Conservation (phyloP, 176 grass and related monocot species). For the Eragrostis curvula region DNA sequence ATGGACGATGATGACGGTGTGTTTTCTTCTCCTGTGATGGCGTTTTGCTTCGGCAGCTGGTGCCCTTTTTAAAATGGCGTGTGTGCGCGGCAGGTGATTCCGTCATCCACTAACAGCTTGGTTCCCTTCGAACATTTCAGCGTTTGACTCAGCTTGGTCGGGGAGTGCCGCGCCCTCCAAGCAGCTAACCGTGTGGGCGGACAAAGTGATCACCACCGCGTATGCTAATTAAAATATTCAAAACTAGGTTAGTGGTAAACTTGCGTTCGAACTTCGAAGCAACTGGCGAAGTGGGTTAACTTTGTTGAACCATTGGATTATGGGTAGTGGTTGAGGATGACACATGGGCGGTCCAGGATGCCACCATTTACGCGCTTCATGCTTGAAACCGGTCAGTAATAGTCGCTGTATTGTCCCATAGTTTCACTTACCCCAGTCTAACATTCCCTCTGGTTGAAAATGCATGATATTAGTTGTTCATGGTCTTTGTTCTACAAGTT, state of each 20-base stretch:
- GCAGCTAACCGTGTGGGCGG: not conserved
- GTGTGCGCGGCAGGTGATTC: too few relatives aligned
- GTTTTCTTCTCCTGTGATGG: not conserved
- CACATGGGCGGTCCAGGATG: too few relatives aligned
- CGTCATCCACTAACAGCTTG: too few relatives aligned
- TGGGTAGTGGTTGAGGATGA: too few relatives aligned
- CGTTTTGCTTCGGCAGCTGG: not conserved
- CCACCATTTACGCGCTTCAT: too few relatives aligned
- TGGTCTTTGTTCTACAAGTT: too few relatives aligned
- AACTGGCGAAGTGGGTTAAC: not conserved
- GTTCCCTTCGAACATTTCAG: not conserved
- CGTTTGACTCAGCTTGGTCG: not conserved
- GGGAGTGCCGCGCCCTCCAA: not conserved
- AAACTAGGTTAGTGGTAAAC: not conserved
- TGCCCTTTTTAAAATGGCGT: not conserved
- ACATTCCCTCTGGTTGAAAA: too few relatives aligned
- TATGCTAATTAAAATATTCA: not conserved
- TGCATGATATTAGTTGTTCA: too few relatives aligned
- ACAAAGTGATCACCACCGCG: not conserved
- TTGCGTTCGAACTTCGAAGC: not conserved
- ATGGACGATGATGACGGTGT: not conserved
- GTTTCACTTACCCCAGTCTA: too few relatives aligned
- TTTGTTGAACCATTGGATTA: not conserved
- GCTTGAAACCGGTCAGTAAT: too few relatives aligned
- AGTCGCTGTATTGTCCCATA: too few relatives aligned